phyloP scores from a whole-genome alignment of 495 filamentous ascomycete species.

The Trichoderma parareesei region DNA sequence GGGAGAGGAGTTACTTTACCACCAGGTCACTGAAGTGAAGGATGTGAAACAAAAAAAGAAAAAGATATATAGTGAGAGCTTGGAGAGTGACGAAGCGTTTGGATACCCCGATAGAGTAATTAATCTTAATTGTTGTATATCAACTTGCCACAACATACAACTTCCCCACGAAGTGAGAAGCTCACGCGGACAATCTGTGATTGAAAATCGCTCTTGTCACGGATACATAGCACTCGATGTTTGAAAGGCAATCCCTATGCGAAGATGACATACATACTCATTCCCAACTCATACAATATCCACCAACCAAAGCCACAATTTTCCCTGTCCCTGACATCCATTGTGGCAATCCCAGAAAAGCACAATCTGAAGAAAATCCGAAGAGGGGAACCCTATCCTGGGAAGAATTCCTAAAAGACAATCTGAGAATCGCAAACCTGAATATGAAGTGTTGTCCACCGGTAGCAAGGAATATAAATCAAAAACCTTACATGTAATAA shows the following conservation, averaged over 20 bases:
- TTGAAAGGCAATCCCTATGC: too few species aligned
- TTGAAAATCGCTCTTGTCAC: not conserved
- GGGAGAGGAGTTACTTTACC: conserved; percentile 32
- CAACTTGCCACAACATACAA: not conserved
- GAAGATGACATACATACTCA: too few species aligned
- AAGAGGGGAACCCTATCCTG: not conserved
- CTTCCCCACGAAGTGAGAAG: not conserved
- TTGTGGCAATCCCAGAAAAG: not conserved
- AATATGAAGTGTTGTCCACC: not conserved
- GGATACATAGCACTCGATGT: not conserved
- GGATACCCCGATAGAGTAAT: conserved; percentile 5
- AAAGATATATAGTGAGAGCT: not conserved
- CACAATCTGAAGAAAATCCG: not conserved
- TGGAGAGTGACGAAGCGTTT: not conserved
- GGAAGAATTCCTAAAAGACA: not conserved
- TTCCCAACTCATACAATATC: too few species aligned
- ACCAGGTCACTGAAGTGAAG: conserved; percentile 14
- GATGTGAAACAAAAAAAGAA: too few species aligned
- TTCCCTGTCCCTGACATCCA: too few species aligned
- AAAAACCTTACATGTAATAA: not conserved
- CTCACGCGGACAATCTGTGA: not conserved
- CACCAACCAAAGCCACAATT: too few species aligned
- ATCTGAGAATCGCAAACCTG: not conserved
- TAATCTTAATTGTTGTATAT: not conserved
- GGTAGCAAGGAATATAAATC: not conserved